Conservation (phyloP, 2,329 filamentous ascomycete species). For the Thelonectria blattea region DNA sequence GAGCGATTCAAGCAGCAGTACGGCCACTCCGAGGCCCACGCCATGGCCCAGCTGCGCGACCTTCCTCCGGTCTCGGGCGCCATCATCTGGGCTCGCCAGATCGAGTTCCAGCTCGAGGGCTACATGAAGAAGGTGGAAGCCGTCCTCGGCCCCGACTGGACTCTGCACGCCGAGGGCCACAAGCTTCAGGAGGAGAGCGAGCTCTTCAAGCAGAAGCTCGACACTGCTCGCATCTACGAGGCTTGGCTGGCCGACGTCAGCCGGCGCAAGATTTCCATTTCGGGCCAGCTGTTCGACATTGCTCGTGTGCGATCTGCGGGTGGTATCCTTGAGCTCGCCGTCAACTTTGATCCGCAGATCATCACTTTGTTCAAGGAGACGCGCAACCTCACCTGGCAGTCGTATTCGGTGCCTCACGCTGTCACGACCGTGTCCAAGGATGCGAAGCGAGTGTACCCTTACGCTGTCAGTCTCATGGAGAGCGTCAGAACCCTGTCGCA, state of each 20-base stretch:
- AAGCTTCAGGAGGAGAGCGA: constrained; percentile 91
- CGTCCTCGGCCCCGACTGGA: constrained; percentile 93
- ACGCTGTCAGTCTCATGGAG: constrained; percentile 97
- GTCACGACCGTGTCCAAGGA: constrained; percentile 97
- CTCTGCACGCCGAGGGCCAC: constrained; percentile 90
- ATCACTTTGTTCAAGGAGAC: constrained; percentile 99
- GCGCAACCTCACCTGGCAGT: constrained; percentile 92
- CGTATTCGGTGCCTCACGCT: constrained; percentile 90
- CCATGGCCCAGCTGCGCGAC: constrained; percentile 97
- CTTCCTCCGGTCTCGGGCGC: constrained; percentile 94
- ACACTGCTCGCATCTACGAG: constrained; percentile 92
- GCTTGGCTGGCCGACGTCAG: constrained; percentile 94
- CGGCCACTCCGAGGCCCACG: constrained; percentile 95
- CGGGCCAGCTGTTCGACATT: constrained; percentile 90
- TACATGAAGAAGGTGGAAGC: constrained; percentile 99
- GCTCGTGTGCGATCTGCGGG: constrained; percentile 87
- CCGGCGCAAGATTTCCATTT: constrained; percentile 86
- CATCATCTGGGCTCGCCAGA: constrained; percentile 97
- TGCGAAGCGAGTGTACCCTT: constrained; percentile 97
- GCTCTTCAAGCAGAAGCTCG: constrained; percentile 94
- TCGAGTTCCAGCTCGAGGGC: constrained; percentile 90
- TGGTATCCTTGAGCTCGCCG: constrained; percentile 83
- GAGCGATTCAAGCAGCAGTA: constrained; percentile 99
- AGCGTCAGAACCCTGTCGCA: constrained; percentile 94
- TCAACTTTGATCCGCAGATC: constrained; percentile 97